Base-by-base conservation (phyloP, 768 basidiomycete species). In the Russula sp. region DNA sequence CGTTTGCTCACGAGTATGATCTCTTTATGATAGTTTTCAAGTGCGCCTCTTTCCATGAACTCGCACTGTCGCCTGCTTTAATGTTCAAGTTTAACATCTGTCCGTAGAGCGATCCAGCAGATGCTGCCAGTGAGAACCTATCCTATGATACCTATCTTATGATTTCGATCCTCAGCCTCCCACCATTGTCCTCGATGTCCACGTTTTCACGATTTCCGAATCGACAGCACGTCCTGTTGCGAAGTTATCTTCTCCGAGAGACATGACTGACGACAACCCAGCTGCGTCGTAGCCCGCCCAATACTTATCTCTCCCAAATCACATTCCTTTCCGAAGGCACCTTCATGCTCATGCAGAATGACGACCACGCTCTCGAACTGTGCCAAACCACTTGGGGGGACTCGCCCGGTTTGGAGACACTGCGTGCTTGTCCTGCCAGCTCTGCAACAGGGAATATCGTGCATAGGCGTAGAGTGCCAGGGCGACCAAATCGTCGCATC, bases 261-360 rank as follows among this genome's bases (percentile, higher is more conserved):
- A 11, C 31, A 45, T 40, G 32, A n/a, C 49, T 60, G 18, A 64
- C 48, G 8, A 27, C 1, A n/a, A 39, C 20, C 14, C 8, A 60
- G 63, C 8, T 64, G 6, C 63, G 63, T 10, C 58, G 63, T 34
- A 64, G 63, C 34, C 58, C 63, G 4, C 63, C 63, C 4, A 60
- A 48, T 40, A 64, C 63, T 7, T 64, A 64, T 40, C 60, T 60
- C 42, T 54, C 63, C 9, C 58, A 51, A 56, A 42, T 64, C 31
- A 56, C 63, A 9, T 64, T 64, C 39, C 53, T 64, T 31, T 45
- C 63, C 7, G 58, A 60, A 11, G 58, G 60, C 13, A 56, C 54
- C 48, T 49, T 64, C 35, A 27, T 64, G 10, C 49, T 64, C 22
- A 54, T 64, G 8, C 54, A 64, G 42, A 60, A 55, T 20, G 52